Base-by-base conservation (phyloP, 2,329 filamentous ascomycete genomes). In the Trichoderma harzianum region DNA sequence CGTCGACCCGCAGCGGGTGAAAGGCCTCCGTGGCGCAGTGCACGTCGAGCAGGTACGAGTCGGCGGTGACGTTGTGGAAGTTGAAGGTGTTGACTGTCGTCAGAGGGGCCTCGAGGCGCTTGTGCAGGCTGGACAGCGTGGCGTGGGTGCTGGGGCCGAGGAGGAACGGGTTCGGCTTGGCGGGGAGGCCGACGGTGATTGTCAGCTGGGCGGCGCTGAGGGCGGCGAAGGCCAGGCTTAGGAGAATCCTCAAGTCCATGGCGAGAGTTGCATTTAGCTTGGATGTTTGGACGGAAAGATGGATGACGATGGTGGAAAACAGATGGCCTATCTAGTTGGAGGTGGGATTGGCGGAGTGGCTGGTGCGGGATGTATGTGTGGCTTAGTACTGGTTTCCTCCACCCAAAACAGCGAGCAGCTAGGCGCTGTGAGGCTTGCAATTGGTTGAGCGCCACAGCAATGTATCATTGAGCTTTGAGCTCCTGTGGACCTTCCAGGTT, bases 31-130 rank as follows among this genome's bases (percentile, higher is more conserved):
- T 92, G 32, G 88, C 84, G 79, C 90, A 91, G 83, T 95, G 90
- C 63, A 98, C 86, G 76, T 96, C 93, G 62, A 92, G 90, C 7
- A 98, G 88, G 80, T 98, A 98, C 72, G 90, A 93, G 1, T 91
- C 92, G 0, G 86, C 80, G 6, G 88, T 86, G 67, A 97, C 86
- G 76, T 94, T 90, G 75, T 82, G 83, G 85, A 98, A 97, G 74
- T 89, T 86, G 78, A 98, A 94, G 28, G 89, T 90, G 80, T 93
- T 92, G 76, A 86, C 82, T 53, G 87, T 84, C 14, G 91, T 90
- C 11, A 97, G 83, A 11, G 91, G 90, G 14, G 92, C 90, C 30
- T 87, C 76, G 77, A 79, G 76, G 73, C 79, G 75, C 36, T 73
- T 74, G 72, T 81, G 78, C 12, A 84, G 82, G 21, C 85, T 77